phyloP scores from a whole-genome alignment of 2,329 filamentous ascomycete species.

The Phaeosphaeria sp. region DNA sequence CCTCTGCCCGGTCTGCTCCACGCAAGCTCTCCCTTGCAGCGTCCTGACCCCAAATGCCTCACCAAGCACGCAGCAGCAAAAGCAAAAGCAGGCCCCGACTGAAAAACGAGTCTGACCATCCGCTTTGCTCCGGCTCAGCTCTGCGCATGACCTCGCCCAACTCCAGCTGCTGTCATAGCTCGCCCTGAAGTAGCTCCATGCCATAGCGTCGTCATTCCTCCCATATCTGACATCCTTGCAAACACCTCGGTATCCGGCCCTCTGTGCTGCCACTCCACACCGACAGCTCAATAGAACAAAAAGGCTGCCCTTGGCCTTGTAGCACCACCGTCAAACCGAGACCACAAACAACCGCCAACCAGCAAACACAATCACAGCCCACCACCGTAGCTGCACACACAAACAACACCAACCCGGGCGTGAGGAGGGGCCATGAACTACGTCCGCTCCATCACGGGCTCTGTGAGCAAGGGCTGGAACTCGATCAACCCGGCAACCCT shows the following conservation, averaged over 20 bases:
- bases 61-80: background rate
- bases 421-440: conserved; percentile 76
- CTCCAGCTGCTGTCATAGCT: background rate
- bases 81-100: background rate
- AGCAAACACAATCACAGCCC: background rate
- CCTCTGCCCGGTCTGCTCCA: too few relatives aligned
- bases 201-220: background rate
- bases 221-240: background rate
- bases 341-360: background rate
- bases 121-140: conserved; percentile 28
- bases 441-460: conserved; percentile 93
- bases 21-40: background rate
- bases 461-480: conserved; percentile 98
- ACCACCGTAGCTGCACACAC: background rate
- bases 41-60: background rate
- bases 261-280: background rate
- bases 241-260: background rate
- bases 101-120: background rate
- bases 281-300: too few relatives aligned
- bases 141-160: conserved; percentile 22
- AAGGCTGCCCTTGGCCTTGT: background rate
- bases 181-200: too few relatives aligned
- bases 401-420: conserved; percentile 31
- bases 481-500: conserved; percentile 98
- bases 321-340: background rate